Conservation (phyloP, 805 yeast species). For the Pichia eremophila region DNA sequence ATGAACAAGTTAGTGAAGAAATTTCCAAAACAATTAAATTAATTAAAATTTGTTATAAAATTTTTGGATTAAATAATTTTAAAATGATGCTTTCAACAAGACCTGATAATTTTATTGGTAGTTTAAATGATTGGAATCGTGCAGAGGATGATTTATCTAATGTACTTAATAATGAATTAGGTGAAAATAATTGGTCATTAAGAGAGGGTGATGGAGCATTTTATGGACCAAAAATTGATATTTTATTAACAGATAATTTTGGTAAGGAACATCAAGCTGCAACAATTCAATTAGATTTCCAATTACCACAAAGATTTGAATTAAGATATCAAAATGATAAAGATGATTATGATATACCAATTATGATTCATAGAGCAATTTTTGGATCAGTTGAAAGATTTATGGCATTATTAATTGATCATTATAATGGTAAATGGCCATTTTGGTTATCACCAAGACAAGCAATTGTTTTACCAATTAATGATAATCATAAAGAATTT, state of each 20-base stretch:
- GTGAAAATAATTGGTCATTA: constrained; percentile 48
- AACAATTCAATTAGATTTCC: constrained; percentile 91
- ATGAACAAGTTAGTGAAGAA: constrained; percentile 66
- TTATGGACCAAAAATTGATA: constrained; percentile 94
- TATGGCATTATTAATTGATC: constrained; percentile 82
- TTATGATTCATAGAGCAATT: constrained; percentile 93
- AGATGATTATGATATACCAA: constrained; percentile 55
- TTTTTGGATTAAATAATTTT: constrained; percentile 53
- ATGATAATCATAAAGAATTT: constrained; percentile 46
- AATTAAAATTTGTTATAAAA: constrained; percentile 63
- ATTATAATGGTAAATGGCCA: constrained; percentile 91
- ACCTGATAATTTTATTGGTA: constrained; percentile 77
- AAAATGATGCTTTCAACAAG: constrained; percentile 74
- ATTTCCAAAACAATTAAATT: constrained; percentile 63
- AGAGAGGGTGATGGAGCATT: constrained; percentile 95
- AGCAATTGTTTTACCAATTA: constrained; percentile 74
- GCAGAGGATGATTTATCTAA: constrained; percentile 64
- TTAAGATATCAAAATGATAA: constrained; percentile 54
- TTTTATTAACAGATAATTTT: constrained; percentile 68
- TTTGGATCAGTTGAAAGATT: constrained; percentile 93
- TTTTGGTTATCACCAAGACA: constrained; percentile 95
- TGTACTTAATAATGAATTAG: constrained; percentile 46
- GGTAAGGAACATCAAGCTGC: constrained; percentile 89
- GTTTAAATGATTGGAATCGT: constrained; percentile 62
- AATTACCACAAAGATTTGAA: constrained; percentile 77